Percentiles rank a stretch among this genome's conserved stretches.
Evolutionary conservation across 2,329 filamentous ascomycete genomes (phyloP).

Genomic region (Botryotinia calthae): DNA sequence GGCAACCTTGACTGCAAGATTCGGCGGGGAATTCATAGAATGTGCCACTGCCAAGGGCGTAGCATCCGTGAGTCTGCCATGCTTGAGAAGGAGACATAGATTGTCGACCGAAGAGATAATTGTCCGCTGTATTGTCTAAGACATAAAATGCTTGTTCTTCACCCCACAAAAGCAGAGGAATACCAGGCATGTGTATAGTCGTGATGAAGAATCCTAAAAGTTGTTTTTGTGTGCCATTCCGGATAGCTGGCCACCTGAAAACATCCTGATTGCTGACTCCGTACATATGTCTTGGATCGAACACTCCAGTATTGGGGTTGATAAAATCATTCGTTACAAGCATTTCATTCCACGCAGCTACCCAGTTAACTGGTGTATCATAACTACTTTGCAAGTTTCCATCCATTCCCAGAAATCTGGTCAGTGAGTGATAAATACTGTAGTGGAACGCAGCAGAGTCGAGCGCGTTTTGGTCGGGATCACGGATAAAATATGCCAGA

Average conservation of each 20-base stretch:
- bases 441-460: conserved; percentile 63
- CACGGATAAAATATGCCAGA: conserved; percentile 50
- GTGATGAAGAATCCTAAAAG: conserved; percentile 58
- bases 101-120: conserved; percentile 65
- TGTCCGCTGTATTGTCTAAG: conserved; percentile 60
- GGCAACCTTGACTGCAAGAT: conserved; percentile 52
- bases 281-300: conserved; percentile 64
- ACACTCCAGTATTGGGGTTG: conserved; percentile 58
- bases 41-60: conserved; percentile 53
- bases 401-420: conserved; percentile 57
- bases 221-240: conserved; percentile 55
- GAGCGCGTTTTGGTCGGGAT: conserved; percentile 51
- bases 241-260: conserved; percentile 60
- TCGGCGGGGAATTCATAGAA: conserved; percentile 58
- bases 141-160: conserved; percentile 66
- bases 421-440: conserved; percentile 60
- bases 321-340: conserved; percentile 57
- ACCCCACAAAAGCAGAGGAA: conserved; percentile 59
- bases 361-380: conserved; percentile 53
- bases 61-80: conserved; percentile 65
- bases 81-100: conserved; percentile 59
- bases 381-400: conserved; percentile 54
- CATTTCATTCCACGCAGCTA: conserved; percentile 53
- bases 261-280: conserved; percentile 65
- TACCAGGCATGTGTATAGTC: conserved; percentile 58